phyloP scores from a whole-genome alignment of 2,329 filamentous ascomycete genomes.

The Hypoxylon sp. region DNA sequence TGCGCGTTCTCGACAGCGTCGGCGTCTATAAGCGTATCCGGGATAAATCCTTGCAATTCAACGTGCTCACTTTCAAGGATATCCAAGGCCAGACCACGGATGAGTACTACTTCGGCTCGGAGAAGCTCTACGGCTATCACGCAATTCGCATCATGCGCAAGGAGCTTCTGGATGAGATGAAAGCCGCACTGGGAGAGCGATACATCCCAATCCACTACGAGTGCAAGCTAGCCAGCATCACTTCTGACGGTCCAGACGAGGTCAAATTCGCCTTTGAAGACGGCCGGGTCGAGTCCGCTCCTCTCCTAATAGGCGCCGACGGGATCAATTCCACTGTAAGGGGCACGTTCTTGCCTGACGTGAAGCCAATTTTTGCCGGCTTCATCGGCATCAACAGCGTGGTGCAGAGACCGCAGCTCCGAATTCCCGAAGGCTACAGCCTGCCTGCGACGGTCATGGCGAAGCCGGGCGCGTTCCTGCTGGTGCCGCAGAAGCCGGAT shows the following conservation, averaged over 20 bases:
- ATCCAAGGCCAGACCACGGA: slow-evolving; percentile 46
- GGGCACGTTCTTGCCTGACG: slow-evolving; percentile 57
- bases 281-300: slow-evolving; percentile 50
- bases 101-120: slow-evolving; percentile 57
- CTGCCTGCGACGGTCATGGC: slow-evolving; percentile 55
- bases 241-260: slow-evolving; percentile 48
- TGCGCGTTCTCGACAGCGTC: slow-evolving; percentile 60
- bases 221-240: slow-evolving; percentile 56
- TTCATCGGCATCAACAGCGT: slow-evolving; percentile 59
- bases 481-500: slow-evolving; percentile 57
- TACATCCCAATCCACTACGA: slow-evolving; percentile 55
- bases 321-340: slow-evolving; percentile 67
- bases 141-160: slow-evolving; percentile 63
- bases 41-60: slow-evolving; percentile 58
- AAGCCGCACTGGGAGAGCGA: slow-evolving; percentile 49
- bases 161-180: slow-evolving; percentile 59
- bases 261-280: slow-evolving; percentile 59
- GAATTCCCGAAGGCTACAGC: slow-evolving; percentile 46
- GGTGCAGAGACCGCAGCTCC: slow-evolving; percentile 49
- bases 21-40: slow-evolving; percentile 57
- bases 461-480: slow-evolving; percentile 56
- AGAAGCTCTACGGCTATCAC: slow-evolving; percentile 59
- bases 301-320: slow-evolving; percentile 63
- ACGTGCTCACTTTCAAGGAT: slow-evolving; percentile 57
- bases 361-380: slow-evolving; percentile 49